phyloP scores from a whole-genome alignment of 1,284 basidiomycete genomes.

The Irpex sp. region DNA sequence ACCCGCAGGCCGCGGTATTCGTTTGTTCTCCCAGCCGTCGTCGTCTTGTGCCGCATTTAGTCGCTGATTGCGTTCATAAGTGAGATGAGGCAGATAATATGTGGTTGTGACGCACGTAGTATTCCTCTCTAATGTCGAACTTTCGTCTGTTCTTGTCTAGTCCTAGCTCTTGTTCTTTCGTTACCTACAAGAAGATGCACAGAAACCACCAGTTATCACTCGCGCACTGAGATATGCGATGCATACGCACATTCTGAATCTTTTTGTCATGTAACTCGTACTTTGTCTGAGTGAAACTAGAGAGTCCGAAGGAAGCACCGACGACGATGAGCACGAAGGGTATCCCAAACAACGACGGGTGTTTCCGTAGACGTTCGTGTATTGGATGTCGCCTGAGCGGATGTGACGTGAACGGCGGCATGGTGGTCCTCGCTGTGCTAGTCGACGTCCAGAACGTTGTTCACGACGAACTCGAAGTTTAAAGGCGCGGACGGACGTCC shows the following conservation, averaged over 20 bases:
- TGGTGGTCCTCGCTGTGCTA: conserved; percentile 19
- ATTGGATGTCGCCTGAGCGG: conserved; percentile 45
- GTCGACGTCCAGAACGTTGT: not conserved
- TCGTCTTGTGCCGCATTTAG: conserved; percentile 59
- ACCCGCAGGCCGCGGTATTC: conserved; percentile 80
- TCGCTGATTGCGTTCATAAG: conserved; percentile 42
- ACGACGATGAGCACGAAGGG: conserved; percentile 89
- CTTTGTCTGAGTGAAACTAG: conserved; percentile 83
- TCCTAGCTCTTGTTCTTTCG: conserved; percentile 82
- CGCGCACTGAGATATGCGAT: not conserved
- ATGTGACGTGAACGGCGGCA: conserved; percentile 59
- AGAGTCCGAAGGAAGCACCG: conserved; percentile 82
- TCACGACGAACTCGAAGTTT: not conserved
- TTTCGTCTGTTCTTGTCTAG: conserved; percentile 79
- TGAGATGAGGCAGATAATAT: conserved; percentile 2
- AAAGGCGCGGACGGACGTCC: not conserved
- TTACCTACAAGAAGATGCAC: conserved; percentile 42
- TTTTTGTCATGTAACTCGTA: conserved; percentile 88
- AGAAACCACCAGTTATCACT: not conserved
- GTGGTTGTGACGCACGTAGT: conserved; percentile 69
- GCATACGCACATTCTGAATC: conserved; percentile 56
- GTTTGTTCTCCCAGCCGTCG: conserved; percentile 80
- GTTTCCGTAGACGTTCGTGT: conserved; percentile 45
- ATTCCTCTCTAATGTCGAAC: conserved; percentile 94
- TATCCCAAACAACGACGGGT: conserved; percentile 78